These are phyloP conservation scores for Prinsepia uniflora DNA, from an alignment of 306 rosid species.

Conservation along the genomic window DNA sequence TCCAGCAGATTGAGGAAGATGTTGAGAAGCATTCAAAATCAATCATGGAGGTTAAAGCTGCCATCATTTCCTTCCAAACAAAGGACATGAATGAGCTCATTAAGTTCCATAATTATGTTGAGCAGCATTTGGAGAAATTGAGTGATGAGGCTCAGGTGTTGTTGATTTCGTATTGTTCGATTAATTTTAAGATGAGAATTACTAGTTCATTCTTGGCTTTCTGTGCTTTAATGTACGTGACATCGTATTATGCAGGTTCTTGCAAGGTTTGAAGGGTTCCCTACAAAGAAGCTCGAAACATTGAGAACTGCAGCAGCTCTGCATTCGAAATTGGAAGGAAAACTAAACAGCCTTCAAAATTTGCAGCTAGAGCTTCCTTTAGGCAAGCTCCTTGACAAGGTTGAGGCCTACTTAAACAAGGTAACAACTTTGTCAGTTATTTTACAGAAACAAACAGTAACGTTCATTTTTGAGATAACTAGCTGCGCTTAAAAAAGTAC, in stretches of 20 bases:
- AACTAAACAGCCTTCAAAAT: no score
- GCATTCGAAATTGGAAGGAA: no score
- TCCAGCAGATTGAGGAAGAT: neutral
- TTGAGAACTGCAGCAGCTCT: neutral
- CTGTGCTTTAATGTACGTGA: neutral
- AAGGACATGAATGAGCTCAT: constrained; percentile 33
- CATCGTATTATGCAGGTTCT: constrained; percentile 9
- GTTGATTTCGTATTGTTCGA: neutral
- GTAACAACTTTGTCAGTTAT: constrained; percentile 1
- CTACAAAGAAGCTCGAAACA: constrained; percentile 34
- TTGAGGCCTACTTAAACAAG: constrained; percentile 30
- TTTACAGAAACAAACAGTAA: no score
- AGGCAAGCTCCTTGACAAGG: constrained; percentile 27
- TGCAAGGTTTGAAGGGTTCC: no score
- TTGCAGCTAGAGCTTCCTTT: constrained; percentile 29
- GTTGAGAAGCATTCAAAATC: constrained; percentile 24
- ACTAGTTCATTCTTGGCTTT: neutral
- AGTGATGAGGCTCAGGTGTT: no score
- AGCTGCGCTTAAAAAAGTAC: no score
- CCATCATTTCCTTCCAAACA: constrained; percentile 29
- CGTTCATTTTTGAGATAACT: no score
- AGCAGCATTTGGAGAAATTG: constrained; percentile 16
- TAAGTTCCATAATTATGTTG: constrained; percentile 32
- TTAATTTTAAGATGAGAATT: neutral
- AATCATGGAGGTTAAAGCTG: constrained; percentile 29